Conservation (phyloP, 768 basidiomycete genomes). For the Porphyrellus cyaneotinctus region DNA sequence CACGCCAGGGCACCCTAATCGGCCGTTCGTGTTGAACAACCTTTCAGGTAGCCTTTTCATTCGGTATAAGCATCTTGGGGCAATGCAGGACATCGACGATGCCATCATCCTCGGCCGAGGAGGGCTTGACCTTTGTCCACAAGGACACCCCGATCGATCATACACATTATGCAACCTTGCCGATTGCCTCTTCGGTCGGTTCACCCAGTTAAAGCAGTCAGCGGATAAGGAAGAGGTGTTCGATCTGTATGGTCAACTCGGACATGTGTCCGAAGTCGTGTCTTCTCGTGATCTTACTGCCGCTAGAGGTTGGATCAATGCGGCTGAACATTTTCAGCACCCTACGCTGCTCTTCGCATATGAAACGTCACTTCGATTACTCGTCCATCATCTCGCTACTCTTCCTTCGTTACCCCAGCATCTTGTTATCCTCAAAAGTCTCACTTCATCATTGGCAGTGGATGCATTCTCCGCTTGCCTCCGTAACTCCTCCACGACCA, state of each 20-base stretch:
- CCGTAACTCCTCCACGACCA: neutral
- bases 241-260: neutral
- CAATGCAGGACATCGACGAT: neutral
- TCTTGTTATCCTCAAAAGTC: neutral
- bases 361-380: neutral
- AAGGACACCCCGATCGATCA: neutral
- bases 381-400: neutral
- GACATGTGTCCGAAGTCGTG: neutral
- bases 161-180: neutral
- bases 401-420: neutral
- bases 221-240: neutral
- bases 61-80: neutral
- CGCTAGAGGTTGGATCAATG: neutral
- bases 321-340: conserved; percentile 4
- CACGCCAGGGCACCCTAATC: neutral
- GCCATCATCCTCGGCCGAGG: neutral
- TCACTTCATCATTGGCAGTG: neutral
- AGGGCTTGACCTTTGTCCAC: neutral
- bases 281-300: neutral
- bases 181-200: neutral
- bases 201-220: neutral
- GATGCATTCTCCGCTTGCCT: neutral
- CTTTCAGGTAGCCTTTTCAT: neutral
- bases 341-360: neutral
- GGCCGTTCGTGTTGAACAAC: neutral